phyloP scores from a whole-genome alignment of 495 filamentous ascomycete species.

The Annulohypoxylon bovei region DNA sequence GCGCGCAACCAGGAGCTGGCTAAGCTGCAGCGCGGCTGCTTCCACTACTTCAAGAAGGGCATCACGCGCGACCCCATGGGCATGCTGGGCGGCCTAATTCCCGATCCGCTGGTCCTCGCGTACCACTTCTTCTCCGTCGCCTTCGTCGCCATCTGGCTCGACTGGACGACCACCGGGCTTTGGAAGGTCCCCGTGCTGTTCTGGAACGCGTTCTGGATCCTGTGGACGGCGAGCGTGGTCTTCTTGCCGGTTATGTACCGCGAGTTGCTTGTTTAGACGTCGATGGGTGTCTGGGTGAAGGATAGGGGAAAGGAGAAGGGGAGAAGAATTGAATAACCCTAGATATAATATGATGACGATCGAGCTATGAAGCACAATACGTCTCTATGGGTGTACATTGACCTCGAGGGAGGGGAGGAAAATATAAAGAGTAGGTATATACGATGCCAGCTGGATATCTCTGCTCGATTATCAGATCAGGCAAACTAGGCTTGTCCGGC shows the following conservation, averaged over 20 bases:
- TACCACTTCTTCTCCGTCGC: conserved; percentile 96
- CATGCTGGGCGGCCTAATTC: conserved; percentile 84
- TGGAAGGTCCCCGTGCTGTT: conserved; percentile 69
- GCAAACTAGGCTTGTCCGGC: not conserved
- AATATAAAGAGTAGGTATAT: too few species aligned
- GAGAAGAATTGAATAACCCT: not conserved
- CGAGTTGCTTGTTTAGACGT: conserved; percentile 56
- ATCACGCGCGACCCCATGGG: conserved; percentile 80
- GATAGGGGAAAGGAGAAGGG: not conserved
- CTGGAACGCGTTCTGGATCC: conserved; percentile 70
- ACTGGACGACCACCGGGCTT: conserved; percentile 64
- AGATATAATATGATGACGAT: not conserved
- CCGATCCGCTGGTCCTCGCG: conserved; percentile 79
- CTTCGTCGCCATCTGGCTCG: conserved; percentile 85
- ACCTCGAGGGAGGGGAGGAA: not conserved
- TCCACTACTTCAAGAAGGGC: conserved; percentile 88
- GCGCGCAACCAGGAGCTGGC: conserved; percentile 81
- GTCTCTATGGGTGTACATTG: too few species aligned
- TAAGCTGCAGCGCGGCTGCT: conserved; percentile 89
- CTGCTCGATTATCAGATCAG: not conserved
- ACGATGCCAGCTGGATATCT: not conserved
- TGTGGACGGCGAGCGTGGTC: conserved; percentile 88
- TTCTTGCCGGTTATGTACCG: conserved; percentile 84
- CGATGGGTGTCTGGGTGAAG: not conserved
- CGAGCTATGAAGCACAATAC: not conserved